phyloP scores from a whole-genome alignment of 805 yeast genomes.

The Metschnikowia noctiluminum region DNA sequence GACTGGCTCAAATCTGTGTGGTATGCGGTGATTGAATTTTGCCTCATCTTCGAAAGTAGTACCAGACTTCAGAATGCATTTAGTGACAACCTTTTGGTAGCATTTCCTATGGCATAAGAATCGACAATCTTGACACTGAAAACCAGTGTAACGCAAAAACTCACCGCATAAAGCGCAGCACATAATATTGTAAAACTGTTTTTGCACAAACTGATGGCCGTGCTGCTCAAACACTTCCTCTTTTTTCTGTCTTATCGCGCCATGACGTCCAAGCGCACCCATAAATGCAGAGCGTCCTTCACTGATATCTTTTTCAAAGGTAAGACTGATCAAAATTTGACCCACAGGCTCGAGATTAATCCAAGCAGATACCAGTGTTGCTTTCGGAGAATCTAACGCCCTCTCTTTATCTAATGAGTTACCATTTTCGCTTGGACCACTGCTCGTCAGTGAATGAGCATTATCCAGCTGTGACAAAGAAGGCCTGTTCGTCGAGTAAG shows the following conservation, averaged over 20 bases:
- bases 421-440: neutral
- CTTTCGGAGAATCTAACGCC: slow-evolving; percentile 10
- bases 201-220: slow-evolving; percentile 96
- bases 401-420: neutral
- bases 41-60: slow-evolving; percentile 71
- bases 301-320: slow-evolving; percentile 64
- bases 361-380: slow-evolving; percentile 70
- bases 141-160: slow-evolving; percentile 82
- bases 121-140: slow-evolving; percentile 81
- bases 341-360: slow-evolving; percentile 93
- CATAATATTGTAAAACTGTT: slow-evolving; percentile 94
- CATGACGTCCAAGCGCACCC: slow-evolving; percentile 74
- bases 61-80: slow-evolving; percentile 76
- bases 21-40: slow-evolving; percentile 90
- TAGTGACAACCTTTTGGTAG: slow-evolving; percentile 75
- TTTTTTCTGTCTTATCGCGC: slow-evolving; percentile 93
- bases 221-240: slow-evolving; percentile 90
- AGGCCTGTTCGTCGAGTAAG: slow-evolving; percentile 4
- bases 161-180: slow-evolving; percentile 97
- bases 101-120: slow-evolving; percentile 80
- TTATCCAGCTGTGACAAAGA: slow-evolving; percentile 1
- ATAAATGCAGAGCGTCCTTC: slow-evolving; percentile 36
- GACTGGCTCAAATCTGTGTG: slow-evolving; percentile 92
- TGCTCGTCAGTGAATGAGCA: slow-evolving; percentile 2
- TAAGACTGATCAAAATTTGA: slow-evolving; percentile 71